Evolutionary conservation across 2,329 filamentous ascomycete species (phyloP).

Genomic region (Stenocarpella maydis): DNA sequence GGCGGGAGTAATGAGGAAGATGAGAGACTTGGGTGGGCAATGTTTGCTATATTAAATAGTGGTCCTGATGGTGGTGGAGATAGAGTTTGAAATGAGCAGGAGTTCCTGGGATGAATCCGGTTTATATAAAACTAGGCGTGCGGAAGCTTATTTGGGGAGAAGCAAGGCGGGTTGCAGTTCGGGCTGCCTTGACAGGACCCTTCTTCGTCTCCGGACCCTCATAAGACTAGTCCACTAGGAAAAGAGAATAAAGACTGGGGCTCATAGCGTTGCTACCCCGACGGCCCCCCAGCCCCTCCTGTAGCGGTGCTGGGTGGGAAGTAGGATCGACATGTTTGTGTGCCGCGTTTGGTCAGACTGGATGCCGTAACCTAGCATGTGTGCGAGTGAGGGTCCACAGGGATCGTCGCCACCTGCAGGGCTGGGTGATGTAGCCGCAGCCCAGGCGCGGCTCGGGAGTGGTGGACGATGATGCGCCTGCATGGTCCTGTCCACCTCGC

Average conservation of each 20-base stretch:
- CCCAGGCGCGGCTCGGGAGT: slow-evolving; percentile 22
- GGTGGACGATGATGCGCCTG: slow-evolving; percentile 29
- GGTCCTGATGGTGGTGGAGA: background rate
- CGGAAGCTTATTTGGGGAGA: slow-evolving; percentile 23
- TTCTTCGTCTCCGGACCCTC: slow-evolving; percentile 26
- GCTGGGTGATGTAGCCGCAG: slow-evolving; percentile 34
- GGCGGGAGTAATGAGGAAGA: background rate
- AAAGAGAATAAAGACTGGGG: slow-evolving; percentile 7
- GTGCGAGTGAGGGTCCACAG: slow-evolving; percentile 28
- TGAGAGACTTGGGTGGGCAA: background rate
- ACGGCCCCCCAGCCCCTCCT: slow-evolving; percentile 33
- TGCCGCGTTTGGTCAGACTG: slow-evolving; percentile 33
- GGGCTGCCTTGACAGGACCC: slow-evolving; percentile 19
- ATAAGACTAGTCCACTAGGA: slow-evolving; percentile 12
- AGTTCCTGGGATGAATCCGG: slow-evolving; percentile 14
- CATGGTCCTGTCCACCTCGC: slow-evolving; percentile 27
- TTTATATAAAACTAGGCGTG: slow-evolving; percentile 32
- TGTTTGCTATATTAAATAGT: background rate
- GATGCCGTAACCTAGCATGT: slow-evolving; percentile 37
- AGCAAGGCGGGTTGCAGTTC: slow-evolving; percentile 20
- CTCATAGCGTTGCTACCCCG: slow-evolving; percentile 35
- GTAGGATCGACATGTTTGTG: slow-evolving; percentile 38
- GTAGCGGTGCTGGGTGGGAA: slow-evolving; percentile 31
- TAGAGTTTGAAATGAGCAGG: background rate
- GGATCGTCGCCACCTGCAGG: slow-evolving; percentile 35